Base-by-base conservation (phyloP, 495 filamentous ascomycete genomes). In the Aspergillus sclerotiicarbonarius region DNA sequence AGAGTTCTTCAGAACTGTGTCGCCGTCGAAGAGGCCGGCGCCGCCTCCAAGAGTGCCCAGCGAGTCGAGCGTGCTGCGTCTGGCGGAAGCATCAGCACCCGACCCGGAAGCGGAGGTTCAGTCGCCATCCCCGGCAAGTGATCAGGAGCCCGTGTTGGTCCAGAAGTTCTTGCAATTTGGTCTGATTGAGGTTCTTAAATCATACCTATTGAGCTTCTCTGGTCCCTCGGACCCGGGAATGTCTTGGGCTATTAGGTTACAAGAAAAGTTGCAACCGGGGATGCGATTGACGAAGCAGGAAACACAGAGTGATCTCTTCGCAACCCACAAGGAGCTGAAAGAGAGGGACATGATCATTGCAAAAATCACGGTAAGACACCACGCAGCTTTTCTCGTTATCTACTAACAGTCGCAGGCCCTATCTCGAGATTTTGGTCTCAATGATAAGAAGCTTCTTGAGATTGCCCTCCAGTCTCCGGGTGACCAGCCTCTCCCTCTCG, bases 151-250 rank as follows among this genome's bases (percentile, higher is more conserved):
- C 0, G 73, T 75, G 10, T 73, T 95, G 54, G 84, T 89, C 64
- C 72, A 73, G 39, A 87, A 82, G 54, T 80, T 96, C 30, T 71
- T 97, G 54, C 90, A 96, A 62, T 90, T 91, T 47, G 96, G 96
- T 63, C 73, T 94, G 21, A 87, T 92, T 0, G 92, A 94, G 67
- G 71, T 96, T 15, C 67, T 96, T 16, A 94, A 96, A 67, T 83
- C 86, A 7, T 98, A 93, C 61, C 75, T 92, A 18, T 67, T 84
- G 57, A 80, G 73, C 31, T 71, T 83, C 15, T 67, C 70, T 4
- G 81, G 77, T 66, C 82, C 68, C 57, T 85, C 83, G 71, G 84
- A 76, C 54, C 82, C 71, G 65, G 86, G 90, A 64, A 65, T 96
- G 81, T 82, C 82, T 8, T 89, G 85, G 90, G 81, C 90, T 16